Evolutionary conservation across 192 early-diverging fungal genomes (phyloP), one percentile per base, ranked within the genome.

Genomic region (Umbelopsis ramanniana): DNA sequence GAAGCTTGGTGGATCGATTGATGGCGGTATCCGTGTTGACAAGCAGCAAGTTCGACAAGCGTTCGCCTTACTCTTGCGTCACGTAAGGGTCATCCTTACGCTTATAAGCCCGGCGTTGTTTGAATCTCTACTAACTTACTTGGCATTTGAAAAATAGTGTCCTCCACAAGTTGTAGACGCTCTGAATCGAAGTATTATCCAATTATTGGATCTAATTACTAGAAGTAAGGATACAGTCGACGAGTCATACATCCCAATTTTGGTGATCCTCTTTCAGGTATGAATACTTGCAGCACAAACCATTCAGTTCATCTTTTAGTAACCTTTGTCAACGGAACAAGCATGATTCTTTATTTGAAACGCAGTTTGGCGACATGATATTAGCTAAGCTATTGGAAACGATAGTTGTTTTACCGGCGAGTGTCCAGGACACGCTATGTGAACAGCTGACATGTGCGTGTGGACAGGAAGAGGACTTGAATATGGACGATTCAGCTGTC

Each of bases 11-110:
- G 33, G 14, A 63, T 17, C 26, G 35, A 37, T 17, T 12, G 26
- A 63, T 63, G 33, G 10, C 33, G 11, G 14, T 37, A 19, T 17
- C 57, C 35, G 57, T 37, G n/a, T 63, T 63, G 57, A 63, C 33
- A 63, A 63, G 35, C 57, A 22, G 57, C 57, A 63, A 38, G 57
- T 63, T 26, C 57, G 57, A 63, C 57, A 63, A 63, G 57, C 57
- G 5, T 63, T 35, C n/a, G 26, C 33, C 11, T 33, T 63, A 7
- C 26, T 63, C 17, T 26, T 63, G 8, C 57, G 33, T 37, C 26
- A 63, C 7, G 57, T 63, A 63, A 9, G 48, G 7, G 11, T 43
- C 40, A 43, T 43, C 40, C 40, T 43, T 43, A 12, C 40, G 40
- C 40, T 43, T 4, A 43, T 12, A 11, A 43, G 40, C 40, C 11